A percentile compares a stretch with the other conserved stretches of the same genome.
phyloP scores from a whole-genome alignment of 2,329 filamentous ascomycete genomes.

The Ophiostoma montium region DNA sequence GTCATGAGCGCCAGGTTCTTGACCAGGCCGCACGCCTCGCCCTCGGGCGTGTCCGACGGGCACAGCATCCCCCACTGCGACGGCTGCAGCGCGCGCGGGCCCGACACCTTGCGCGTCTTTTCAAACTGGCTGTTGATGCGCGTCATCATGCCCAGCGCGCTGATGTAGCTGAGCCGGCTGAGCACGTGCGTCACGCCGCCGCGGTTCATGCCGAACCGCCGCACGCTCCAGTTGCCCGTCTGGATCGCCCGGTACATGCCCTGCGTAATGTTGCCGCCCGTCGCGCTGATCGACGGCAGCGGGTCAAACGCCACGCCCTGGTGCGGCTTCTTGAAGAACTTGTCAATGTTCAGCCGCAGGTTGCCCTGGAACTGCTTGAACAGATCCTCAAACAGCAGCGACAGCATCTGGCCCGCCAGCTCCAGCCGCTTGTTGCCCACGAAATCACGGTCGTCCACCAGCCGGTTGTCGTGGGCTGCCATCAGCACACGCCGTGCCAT shows the following conservation, averaged over 20 bases:
- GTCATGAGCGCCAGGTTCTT: slow-evolving; percentile 99
- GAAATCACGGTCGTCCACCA: slow-evolving; percentile 94
- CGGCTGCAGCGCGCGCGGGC: slow-evolving; percentile 86
- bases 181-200: slow-evolving; percentile 94
- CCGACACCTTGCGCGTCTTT: slow-evolving; percentile 92
- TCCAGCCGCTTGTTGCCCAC: slow-evolving; percentile 96
- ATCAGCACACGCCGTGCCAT: slow-evolving; percentile 96
- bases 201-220: slow-evolving; percentile 97
- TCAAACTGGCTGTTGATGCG: slow-evolving; percentile 97
- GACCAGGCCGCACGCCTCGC: slow-evolving; percentile 92
- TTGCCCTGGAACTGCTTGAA: slow-evolving; percentile 91
- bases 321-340: slow-evolving; percentile 86
- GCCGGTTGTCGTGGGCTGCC: slow-evolving; percentile 74
- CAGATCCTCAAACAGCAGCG: slow-evolving; percentile 87
- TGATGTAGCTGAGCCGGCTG: slow-evolving; percentile 90
- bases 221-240: slow-evolving; percentile 94
- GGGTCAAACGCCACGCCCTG: slow-evolving; percentile 81
- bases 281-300: slow-evolving; percentile 66
- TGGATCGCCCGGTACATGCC: slow-evolving; percentile 95
- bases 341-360: slow-evolving; percentile 88
- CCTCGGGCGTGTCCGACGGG: slow-evolving; percentile 93
- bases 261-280: slow-evolving; percentile 75
- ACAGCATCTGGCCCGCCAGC: slow-evolving; percentile 83
- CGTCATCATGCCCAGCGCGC: slow-evolving; percentile 98
- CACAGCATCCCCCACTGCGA: slow-evolving; percentile 99